Percentiles rank a stretch among this genome's conserved stretches.
Evolutionary conservation across 139 green algal species (phyloP).

Genomic region (Chlamydomonas sp.): DNA sequence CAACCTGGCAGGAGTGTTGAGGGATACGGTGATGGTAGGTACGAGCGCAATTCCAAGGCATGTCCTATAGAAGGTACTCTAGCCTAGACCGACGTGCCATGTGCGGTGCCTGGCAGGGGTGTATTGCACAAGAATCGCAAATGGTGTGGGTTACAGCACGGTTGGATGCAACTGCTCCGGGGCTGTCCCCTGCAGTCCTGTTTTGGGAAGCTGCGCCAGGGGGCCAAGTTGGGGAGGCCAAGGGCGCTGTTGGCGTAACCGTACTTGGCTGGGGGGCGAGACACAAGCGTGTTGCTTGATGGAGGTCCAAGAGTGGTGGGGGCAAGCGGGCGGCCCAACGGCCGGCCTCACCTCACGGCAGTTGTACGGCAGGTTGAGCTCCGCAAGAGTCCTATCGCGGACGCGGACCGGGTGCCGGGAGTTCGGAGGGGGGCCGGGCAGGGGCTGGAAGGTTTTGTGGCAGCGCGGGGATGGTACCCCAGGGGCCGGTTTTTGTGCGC

Average conservation of each 20-base stretch:
- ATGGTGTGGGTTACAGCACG: too few species aligned
- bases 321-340: too few species aligned
- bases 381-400: slow-evolving; percentile 57
- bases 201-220: too few species aligned
- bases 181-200: too few species aligned
- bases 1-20: slow-evolving; percentile 56
- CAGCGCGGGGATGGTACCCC: neutral
- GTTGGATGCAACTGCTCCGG: too few species aligned
- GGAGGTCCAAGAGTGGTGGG: neutral
- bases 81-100: too few species aligned
- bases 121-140: neutral
- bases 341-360: slow-evolving; percentile 63
- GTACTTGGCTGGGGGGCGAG: neutral
- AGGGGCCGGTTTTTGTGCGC: neutral
- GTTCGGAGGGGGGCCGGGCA: neutral
- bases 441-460: neutral
- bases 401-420: neutral
- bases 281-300: neutral
- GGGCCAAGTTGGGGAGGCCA: too few species aligned
- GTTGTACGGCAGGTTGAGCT: slow-evolving; percentile 65
- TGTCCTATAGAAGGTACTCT: too few species aligned
- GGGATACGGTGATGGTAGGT: too few species aligned
- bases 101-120: too few species aligned
- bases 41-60: too few species aligned
- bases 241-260: too few species aligned